Evolutionary conservation across 805 yeast species (phyloP).

Genomic region (Pichia pseudocactophila): DNA sequence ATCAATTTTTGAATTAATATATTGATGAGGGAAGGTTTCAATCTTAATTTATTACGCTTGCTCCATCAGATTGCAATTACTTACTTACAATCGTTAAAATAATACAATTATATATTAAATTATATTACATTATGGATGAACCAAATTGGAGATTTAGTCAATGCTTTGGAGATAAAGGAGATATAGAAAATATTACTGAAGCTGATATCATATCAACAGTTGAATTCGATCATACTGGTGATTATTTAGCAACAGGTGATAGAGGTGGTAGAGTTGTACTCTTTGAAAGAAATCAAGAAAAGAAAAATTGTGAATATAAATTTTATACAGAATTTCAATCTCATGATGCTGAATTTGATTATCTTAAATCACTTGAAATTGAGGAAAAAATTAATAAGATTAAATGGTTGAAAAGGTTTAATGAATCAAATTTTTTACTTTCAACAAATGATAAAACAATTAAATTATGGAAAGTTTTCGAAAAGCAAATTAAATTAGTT

Average conservation of each 20-base stretch:
- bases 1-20: no score
- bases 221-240: constrained; percentile 92
- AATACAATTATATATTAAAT: background rate
- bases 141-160: constrained; percentile 79
- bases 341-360: constrained; percentile 98
- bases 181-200: constrained; percentile 88
- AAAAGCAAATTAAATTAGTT: constrained; percentile 84
- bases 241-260: constrained; percentile 95
- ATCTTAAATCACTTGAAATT: constrained; percentile 88
- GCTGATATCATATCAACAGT: constrained; percentile 97
- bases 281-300: constrained; percentile 76
- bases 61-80: no score
- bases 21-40: background rate
- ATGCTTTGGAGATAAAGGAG: constrained; percentile 98
- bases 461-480: constrained; percentile 93
- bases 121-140: constrained; percentile 20
- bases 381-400: constrained; percentile 98
- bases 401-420: constrained; percentile 86
- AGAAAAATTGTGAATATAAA: constrained; percentile 83
- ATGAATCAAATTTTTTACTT: constrained; percentile 81
- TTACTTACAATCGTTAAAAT: background rate
- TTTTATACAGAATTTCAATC: constrained; percentile 95
- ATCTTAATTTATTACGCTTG: no score
- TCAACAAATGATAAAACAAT: constrained; percentile 97
- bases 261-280: constrained; percentile 96